phyloP scores from a whole-genome alignment of 208 protist species.

The Trypanosoma rangeli region DNA sequence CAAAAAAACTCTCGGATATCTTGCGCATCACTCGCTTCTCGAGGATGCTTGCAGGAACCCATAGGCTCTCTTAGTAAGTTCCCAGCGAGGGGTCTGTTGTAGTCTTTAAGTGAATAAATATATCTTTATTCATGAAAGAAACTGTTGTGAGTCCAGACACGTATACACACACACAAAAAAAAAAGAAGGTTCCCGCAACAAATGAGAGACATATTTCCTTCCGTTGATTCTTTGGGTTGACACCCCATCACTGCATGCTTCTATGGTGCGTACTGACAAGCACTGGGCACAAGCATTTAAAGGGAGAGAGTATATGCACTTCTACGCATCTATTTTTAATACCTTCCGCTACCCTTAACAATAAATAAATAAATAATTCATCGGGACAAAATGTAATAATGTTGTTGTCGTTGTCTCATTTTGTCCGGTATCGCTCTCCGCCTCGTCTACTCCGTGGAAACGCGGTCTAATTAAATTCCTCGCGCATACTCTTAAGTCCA shows the following conservation, averaged over 20 bases:
- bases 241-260: not conserved
- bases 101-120: not conserved
- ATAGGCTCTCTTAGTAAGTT: conserved; percentile 5
- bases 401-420: not conserved
- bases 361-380: no score
- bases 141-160: not conserved
- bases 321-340: not conserved
- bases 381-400: no score
- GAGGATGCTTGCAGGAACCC: conserved; percentile 10
- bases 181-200: not conserved
- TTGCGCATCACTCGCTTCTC: not conserved
- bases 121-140: not conserved
- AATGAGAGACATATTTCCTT: not conserved
- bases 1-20: conserved; percentile 18
- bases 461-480: not conserved
- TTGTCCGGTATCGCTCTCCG: not conserved
- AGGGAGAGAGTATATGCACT: not conserved
- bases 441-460: not conserved
- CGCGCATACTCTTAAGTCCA: not conserved
- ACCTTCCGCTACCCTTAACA: no score
- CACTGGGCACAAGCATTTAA: no score
- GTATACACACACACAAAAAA: not conserved
- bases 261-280: no score
- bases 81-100: not conserved
- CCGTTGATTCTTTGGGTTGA: not conserved